Conservation (phyloP, 495 filamentous ascomycete species). For the Rhizodiscina lignyota region DNA sequence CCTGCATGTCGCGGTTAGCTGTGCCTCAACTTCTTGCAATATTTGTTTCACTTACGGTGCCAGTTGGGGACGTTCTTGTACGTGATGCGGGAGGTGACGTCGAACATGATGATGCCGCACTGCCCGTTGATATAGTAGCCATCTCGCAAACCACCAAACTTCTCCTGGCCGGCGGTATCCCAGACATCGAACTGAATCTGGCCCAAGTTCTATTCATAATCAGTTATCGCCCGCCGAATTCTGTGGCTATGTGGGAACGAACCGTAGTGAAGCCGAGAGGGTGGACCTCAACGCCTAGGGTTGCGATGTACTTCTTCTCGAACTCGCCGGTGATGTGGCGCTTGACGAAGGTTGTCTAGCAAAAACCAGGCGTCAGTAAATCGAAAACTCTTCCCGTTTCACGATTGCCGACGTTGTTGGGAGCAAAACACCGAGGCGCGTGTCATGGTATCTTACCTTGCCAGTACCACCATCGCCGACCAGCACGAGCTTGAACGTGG, state of each 20-base stretch:
- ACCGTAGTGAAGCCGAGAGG: slow-evolving; percentile 85
- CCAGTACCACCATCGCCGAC: slow-evolving; percentile 99
- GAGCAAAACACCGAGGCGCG: no score
- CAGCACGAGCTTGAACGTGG: slow-evolving; percentile 98
- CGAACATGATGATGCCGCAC: slow-evolving; percentile 99
- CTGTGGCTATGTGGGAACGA: slow-evolving; percentile 11
- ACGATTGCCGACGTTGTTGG: no score
- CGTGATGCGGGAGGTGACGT: slow-evolving; percentile 98
- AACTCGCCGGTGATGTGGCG: slow-evolving; percentile 99
- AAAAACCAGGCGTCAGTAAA: neutral
- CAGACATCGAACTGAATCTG: slow-evolving; percentile 98
- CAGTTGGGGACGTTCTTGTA: slow-evolving; percentile 99
- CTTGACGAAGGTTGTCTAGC: slow-evolving; percentile 98
- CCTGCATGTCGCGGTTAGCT: slow-evolving; percentile 33
- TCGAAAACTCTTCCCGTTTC: no score
- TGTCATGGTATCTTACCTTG: slow-evolving; percentile 54
- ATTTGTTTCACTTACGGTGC: slow-evolving; percentile 63
- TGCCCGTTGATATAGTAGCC: slow-evolving; percentile 99
- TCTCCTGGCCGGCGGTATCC: slow-evolving; percentile 99
- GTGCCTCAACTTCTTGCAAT: neutral
- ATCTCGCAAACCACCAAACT: slow-evolving; percentile 98
- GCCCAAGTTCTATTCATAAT: slow-evolving; percentile 65
- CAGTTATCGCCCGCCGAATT: slow-evolving; percentile 22
- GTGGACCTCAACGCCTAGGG: slow-evolving; percentile 98
- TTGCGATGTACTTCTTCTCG: slow-evolving; percentile 99